Percentiles rank a stretch among this genome's conserved stretches.
These are phyloP conservation scores for Globisporangium takayamanum DNA, from an alignment of 352 stramenopile species.

Conservation along the genomic window DNA sequence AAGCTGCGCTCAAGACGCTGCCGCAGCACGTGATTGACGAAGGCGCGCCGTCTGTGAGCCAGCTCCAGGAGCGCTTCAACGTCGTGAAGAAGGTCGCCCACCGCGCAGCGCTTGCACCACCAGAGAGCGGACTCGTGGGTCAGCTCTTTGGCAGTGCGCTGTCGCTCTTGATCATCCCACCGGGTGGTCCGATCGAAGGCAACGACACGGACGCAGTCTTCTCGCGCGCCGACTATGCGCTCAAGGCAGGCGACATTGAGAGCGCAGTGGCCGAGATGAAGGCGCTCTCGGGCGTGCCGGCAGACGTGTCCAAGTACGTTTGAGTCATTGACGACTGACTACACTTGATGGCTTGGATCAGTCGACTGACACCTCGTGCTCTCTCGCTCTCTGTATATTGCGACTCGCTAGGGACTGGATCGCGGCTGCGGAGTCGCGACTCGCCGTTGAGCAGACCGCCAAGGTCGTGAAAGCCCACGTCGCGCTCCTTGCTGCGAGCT, in stretches of 20 bases:
- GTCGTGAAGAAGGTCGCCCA: slow-evolving; percentile 69
- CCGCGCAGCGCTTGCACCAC: slow-evolving; percentile 58
- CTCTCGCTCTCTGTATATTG: slow-evolving; percentile 1
- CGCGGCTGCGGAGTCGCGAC: slow-evolving; percentile 54
- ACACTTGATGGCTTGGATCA: not conserved
- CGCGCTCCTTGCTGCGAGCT: slow-evolving; percentile 72
- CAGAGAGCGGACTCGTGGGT: slow-evolving; percentile 60
- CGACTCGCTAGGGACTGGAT: slow-evolving; percentile 51
- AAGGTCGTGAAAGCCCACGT: slow-evolving; percentile 83
- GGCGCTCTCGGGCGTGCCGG: slow-evolving; percentile 49
- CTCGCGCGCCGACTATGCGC: slow-evolving; percentile 73
- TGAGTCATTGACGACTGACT: not conserved
- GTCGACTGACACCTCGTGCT: not conserved
- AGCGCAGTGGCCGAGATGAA: slow-evolving; percentile 67
- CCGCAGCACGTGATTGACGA: slow-evolving; percentile 53
- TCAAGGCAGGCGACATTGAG: slow-evolving; percentile 79
- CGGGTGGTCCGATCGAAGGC: slow-evolving; percentile 69
- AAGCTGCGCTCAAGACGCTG: slow-evolving; percentile 56
- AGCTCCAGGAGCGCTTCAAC: slow-evolving; percentile 82
- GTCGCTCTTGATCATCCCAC: slow-evolving; percentile 71
- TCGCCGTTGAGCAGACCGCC: slow-evolving; percentile 76
- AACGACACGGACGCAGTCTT: slow-evolving; percentile 66
- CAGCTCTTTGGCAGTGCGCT: slow-evolving; percentile 67
- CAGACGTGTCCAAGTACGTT: slow-evolving; percentile 51
- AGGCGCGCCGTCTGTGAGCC: slow-evolving; percentile 58